A percentile compares a stretch with the other conserved stretches of the same genome.
Evolutionary conservation across 768 basidiomycete species (phyloP).

Genomic region (Auriscalpium vulgare): DNA sequence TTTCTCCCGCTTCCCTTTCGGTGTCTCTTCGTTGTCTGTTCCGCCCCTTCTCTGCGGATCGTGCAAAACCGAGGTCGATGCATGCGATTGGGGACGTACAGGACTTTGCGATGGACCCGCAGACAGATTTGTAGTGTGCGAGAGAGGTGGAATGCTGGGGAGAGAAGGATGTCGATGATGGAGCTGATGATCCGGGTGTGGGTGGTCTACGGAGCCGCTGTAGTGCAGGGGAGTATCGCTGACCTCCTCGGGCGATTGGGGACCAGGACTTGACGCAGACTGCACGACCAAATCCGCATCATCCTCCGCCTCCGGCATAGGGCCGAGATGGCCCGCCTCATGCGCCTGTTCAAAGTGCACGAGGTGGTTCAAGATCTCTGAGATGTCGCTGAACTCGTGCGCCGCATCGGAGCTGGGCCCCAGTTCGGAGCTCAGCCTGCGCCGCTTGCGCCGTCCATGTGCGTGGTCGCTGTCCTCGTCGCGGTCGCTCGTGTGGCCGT

Average conservation of each 20-base stretch:
- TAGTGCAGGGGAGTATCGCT: background rate
- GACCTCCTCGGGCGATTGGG: background rate
- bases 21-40: conserved; percentile 18
- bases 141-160: background rate
- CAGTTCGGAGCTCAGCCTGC: conserved; percentile 20
- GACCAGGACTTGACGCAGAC: conserved; percentile 3
- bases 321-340: conserved; percentile 11
- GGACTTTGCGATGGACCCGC: background rate
- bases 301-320: conserved; percentile 1
- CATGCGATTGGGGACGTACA: background rate
- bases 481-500: conserved; percentile 16
- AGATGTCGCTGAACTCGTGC: conserved; percentile 67
- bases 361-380: conserved; percentile 72
- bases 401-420: conserved; percentile 38
- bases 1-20: conserved; percentile 20
- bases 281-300: conserved; percentile 6
- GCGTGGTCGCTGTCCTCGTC: conserved; percentile 17
- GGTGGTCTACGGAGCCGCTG: background rate
- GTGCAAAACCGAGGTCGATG: conserved; percentile 3
- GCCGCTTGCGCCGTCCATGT: conserved; percentile 12
- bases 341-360: conserved; percentile 59
- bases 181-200: conserved; percentile 3
- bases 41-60: conserved; percentile 6
- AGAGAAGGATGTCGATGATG: conserved; percentile 2
- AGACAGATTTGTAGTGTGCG: background rate